Percentiles rank a stretch among this genome's conserved stretches.
phyloP scores from a whole-genome alignment of 495 filamentous ascomycete species.

The Lineolata rhizophorae region DNA sequence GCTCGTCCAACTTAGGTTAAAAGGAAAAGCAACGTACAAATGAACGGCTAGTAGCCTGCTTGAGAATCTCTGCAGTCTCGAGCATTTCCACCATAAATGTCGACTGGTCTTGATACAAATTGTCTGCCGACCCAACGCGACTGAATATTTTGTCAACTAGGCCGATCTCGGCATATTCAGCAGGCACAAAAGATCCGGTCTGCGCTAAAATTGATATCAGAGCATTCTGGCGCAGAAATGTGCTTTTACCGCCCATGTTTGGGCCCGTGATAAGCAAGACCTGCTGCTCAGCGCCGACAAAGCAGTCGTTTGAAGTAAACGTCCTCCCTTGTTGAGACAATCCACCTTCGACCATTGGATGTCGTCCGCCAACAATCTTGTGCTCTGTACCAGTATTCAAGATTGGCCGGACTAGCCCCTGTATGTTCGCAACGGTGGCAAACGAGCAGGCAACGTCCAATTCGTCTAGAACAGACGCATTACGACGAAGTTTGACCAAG shows the following conservation, averaged over 20 bases:
- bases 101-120: conserved; percentile 75
- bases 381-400: conserved; percentile 32
- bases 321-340: conserved; percentile 56
- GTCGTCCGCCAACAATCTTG: conserved; percentile 61
- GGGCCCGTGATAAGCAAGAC: conserved; percentile 87
- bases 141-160: conserved; percentile 86
- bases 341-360: conserved; percentile 72
- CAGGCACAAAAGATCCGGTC: conserved; percentile 78
- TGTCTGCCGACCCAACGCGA: conserved; percentile 79
- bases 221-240: conserved; percentile 85
- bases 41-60: conserved; percentile 38
- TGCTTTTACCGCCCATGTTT: conserved; percentile 98
- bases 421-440: conserved; percentile 51
- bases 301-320: conserved; percentile 77
- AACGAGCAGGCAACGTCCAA: conserved; percentile 77
- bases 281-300: conserved; percentile 42
- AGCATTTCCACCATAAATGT: conserved; percentile 91
- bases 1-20: too few relatives aligned
- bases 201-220: conserved; percentile 85
- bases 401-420: conserved; percentile 47
- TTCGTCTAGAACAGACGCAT: conserved; percentile 75
- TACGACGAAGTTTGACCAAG: conserved; percentile 63
- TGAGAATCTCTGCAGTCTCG: conserved; percentile 49
- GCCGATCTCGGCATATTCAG: conserved; percentile 60
- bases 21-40: too few relatives aligned